A percentile compares a stretch with the other conserved stretches of the same genome.
Evolutionary conservation across 352 stramenopile genomes (phyloP).

Genomic region (Thalassiosira livingstoniorum): DNA sequence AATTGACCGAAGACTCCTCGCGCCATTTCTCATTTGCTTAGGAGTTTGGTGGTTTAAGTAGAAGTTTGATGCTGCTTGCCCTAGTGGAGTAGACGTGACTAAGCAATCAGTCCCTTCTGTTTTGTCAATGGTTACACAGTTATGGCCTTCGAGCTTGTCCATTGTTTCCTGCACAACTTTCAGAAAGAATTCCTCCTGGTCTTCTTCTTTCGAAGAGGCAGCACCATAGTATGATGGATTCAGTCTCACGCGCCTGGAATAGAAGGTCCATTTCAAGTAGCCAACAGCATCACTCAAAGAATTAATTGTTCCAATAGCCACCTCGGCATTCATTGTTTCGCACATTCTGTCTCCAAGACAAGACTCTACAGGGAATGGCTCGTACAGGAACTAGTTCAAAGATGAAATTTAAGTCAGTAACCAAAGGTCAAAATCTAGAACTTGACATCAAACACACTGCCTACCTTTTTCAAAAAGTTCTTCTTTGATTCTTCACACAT

Average conservation of each 20-base stretch:
- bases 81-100: slow-evolving; percentile 87
- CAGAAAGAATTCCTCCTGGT: slow-evolving; percentile 82
- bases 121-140: slow-evolving; percentile 88
- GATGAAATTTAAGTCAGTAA: too few relatives aligned
- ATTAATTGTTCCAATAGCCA: slow-evolving; percentile 91
- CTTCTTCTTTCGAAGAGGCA: slow-evolving; percentile 70
- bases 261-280: slow-evolving; percentile 97
- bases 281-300: slow-evolving; percentile 91
- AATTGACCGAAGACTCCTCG: slow-evolving; percentile 55
- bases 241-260: slow-evolving; percentile 93
- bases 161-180: slow-evolving; percentile 72
- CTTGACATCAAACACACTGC: not conserved
- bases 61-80: slow-evolving; percentile 93
- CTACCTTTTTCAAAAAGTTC: slow-evolving; percentile 88
- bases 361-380: slow-evolving; percentile 97
- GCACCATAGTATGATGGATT: slow-evolving; percentile 97
- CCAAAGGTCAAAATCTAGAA: too few relatives aligned
- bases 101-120: slow-evolving; percentile 67
- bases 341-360: slow-evolving; percentile 90
- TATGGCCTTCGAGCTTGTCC: slow-evolving; percentile 87
- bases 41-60: slow-evolving; percentile 94
- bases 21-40: slow-evolving; percentile 79
- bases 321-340: slow-evolving; percentile 97
- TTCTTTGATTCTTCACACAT: slow-evolving; percentile 98
- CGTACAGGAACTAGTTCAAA: slow-evolving; percentile 92